Conservation (phyloP, 345 rosid genomes). For the Aethionema arabicum region DNA sequence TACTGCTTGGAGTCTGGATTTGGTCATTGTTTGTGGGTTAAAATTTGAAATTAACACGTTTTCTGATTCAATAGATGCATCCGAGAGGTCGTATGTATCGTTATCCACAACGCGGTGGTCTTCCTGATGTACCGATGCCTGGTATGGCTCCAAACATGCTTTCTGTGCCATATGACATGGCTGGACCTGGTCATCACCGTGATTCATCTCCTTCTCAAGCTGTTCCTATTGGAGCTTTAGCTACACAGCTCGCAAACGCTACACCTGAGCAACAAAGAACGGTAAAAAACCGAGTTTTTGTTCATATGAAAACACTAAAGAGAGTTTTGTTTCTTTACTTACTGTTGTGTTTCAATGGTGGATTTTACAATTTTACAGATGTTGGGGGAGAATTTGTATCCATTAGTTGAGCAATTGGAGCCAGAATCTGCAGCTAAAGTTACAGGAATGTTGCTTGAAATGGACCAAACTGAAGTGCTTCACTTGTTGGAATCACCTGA, state of each 20-base stretch:
- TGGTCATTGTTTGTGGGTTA: not conserved
- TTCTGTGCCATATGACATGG: slow-evolving; percentile 68
- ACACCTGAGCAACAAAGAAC: slow-evolving; percentile 85
- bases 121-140: slow-evolving; percentile 72
- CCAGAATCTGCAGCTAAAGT: slow-evolving; percentile 50
- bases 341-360: not conserved
- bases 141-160: slow-evolving; percentile 78
- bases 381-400: slow-evolving; percentile 64
- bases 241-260: slow-evolving; percentile 86
- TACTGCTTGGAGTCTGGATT: not conserved
- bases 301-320: not conserved
- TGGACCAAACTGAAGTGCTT: slow-evolving; percentile 63
- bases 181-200: slow-evolving; percentile 48
- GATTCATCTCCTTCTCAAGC: slow-evolving; percentile 61
- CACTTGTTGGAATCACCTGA: slow-evolving; percentile 68
- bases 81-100: slow-evolving; percentile 78
- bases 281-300: slow-evolving; percentile 45
- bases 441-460: slow-evolving; percentile 62
- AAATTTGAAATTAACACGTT: not conserved
- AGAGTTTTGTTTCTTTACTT: not conserved
- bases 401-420: slow-evolving; percentile 63
- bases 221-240: slow-evolving; percentile 82
- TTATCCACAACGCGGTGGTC: slow-evolving; percentile 54
- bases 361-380: slow-evolving; percentile 28
- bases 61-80: slow-evolving; percentile 49